Base-by-base conservation (phyloP, 2,329 filamentous ascomycete genomes). In the Pezicula radicicola region DNA sequence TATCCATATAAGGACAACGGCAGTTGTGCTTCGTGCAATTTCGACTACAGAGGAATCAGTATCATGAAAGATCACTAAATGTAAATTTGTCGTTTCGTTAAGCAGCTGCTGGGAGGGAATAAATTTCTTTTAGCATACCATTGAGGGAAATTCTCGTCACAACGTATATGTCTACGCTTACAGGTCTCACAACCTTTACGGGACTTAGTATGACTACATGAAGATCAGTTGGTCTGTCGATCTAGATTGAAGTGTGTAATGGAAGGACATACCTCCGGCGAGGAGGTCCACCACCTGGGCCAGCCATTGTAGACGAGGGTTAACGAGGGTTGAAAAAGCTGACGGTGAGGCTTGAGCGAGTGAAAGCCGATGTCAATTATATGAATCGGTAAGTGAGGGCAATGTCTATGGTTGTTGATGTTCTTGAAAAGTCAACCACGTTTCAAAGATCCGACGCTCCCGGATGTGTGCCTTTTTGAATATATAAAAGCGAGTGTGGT, bases 21-120 rank as follows among this genome's bases (percentile, higher is more conserved):
- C 95, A 94, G 75, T 97, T 96, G 75, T 99, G 94, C 75, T 97
- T 99, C 56, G 93, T 97, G 74, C 94, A 99, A 73, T 99, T 99
- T 66, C 91, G 91, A 76, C 92, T 96, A 66, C 33, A 42, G 25
- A 41, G 50, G 35, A 50, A 56, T 68, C 54, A 71, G 60, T 50
- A 52, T 51, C 15, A 39, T 30, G 19, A 40, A 9, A 40, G 4
- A 5, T 25, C 3, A 25, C 25, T 25, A 25, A 25, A 25, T 7
- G 4, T 25, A 25, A 25, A 6, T 25, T 25, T 25, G 25, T 6
- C 25, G 25, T 25, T 6, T 25, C 6, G 25, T 25, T 8, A 40
- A 40, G 15, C 28, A 7, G 30, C 12, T 33, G 30, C 30, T 8
- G 15, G 25, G 33, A 36, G 42, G 47, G 44, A 18, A 41, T 48